Base-by-base conservation (phyloP, 2,329 filamentous ascomycete genomes). In the Aspergillus sp. region DNA sequence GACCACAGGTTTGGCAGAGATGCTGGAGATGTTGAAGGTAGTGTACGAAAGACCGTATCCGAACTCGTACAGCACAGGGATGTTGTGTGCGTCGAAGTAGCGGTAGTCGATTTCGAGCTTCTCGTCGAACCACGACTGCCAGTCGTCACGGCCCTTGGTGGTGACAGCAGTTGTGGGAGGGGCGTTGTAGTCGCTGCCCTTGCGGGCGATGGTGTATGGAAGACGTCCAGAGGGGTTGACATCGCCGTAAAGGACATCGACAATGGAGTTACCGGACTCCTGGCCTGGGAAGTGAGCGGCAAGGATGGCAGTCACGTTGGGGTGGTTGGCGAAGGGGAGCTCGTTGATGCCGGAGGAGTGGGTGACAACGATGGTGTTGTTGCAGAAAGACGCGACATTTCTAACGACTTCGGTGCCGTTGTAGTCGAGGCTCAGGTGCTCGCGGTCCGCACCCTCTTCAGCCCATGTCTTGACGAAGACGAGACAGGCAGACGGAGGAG, bases 331-430 rank as follows among this genome's bases (percentile, higher is more conserved):
- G 82, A 87, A 93, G 15, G 60, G 58, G 21, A 64, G 58, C 6
- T 96, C 74, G 1, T 92, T 88, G 37, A 62, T 57, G 0, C 92
- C 92, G 4, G 87, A 84, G 1, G 89, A 90, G 77, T 96, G 91
- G 52, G 96, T 87, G 55, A 96, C 84, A 17, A 96, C 90, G 59
- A 96, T 88, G 12, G 90, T 95, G 81, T 96, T 95, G 75, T 86
- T 84, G 79, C 87, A 91, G 54, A 84, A 68, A 6, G 85, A 80
- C 0, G 90, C 87, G 7, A 96, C 89, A 48, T 88, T 90, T 73
- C 86, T 79, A 0, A 91, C 93, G 17, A 96, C 80, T 73, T 96
- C 96, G 68, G 90, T 90, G 52, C 92, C 91, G 52, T 81, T 78
- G 73, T 95, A 95, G 56, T 84, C 87, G 58, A 90, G 24, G 2